Evolutionary conservation across 2,329 filamentous ascomycete species (phyloP).

Genomic region (Aureobasidium namibiae): DNA sequence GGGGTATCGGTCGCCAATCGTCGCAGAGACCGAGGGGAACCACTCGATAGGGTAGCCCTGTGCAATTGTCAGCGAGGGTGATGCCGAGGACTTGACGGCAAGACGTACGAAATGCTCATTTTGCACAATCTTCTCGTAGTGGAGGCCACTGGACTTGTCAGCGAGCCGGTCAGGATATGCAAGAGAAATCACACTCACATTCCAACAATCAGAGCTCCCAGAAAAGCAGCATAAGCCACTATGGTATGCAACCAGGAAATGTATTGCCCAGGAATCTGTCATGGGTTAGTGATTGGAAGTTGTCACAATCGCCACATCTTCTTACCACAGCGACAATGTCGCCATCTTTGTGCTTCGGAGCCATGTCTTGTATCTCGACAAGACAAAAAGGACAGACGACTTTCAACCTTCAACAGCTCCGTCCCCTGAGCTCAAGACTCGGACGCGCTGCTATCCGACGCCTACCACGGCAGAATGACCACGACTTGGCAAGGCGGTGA

Average conservation of each 20-base stretch:
- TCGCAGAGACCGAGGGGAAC: constrained; percentile 57
- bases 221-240: constrained; percentile 76
- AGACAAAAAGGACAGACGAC: not conserved
- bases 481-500: not conserved
- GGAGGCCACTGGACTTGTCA: constrained; percentile 50
- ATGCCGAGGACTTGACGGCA: not conserved
- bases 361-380: constrained; percentile 35
- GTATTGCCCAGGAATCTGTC: constrained; percentile 73
- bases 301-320: not conserved
- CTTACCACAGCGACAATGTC: constrained; percentile 53
- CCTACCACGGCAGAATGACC: not conserved
- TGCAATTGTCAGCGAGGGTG: constrained; percentile 16
- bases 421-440: not conserved
- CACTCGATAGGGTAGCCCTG: constrained; percentile 53
- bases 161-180: constrained; percentile 2
- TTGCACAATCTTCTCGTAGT: constrained; percentile 95
- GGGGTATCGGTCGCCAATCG: constrained; percentile 94
- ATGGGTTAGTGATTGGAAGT: not conserved
- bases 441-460: not conserved
- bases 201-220: constrained; percentile 78
- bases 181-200: constrained; percentile 22
- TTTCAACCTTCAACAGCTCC: not conserved
- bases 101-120: constrained; percentile 73
- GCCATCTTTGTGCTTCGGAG: constrained; percentile 54
- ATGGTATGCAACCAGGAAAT: constrained; percentile 80